phyloP scores from a whole-genome alignment of 2,329 filamentous ascomycete genomes.

The Hypoxylon sp. region DNA sequence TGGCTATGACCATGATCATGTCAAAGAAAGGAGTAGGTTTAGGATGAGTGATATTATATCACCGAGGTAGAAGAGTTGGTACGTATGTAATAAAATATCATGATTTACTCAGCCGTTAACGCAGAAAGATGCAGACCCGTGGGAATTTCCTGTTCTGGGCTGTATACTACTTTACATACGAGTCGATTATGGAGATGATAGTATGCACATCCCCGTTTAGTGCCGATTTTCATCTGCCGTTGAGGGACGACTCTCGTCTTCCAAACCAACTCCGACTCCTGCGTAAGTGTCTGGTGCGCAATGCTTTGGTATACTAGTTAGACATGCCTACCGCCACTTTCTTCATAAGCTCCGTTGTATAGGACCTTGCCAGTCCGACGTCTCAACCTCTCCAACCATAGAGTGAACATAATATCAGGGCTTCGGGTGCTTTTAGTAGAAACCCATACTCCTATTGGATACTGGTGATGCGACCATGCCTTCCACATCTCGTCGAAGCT shows the following conservation, averaged over 20 bases:
- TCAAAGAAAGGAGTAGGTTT: no score
- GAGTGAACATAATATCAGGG: constrained; percentile 4
- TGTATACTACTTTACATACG: constrained; percentile 8
- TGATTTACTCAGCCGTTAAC: neutral
- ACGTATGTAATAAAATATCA: neutral
- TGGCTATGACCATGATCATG: no score
- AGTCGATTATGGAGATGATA: neutral
- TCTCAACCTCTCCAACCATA: no score
- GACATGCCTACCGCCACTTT: constrained; percentile 4
- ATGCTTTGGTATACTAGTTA: constrained; percentile 9
- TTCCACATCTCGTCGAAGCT: constrained; percentile 55
- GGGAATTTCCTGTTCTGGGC: neutral
- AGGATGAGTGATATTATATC: no score
- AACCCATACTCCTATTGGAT: constrained; percentile 53
- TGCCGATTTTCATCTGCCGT: constrained; percentile 1
- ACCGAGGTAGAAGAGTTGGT: no score
- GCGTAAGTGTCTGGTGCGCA: neutral
- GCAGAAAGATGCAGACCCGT: neutral
- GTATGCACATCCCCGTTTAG: constrained; percentile 1
- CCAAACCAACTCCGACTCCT: constrained; percentile 6
- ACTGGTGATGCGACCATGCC: constrained; percentile 53
- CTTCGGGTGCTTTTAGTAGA: constrained; percentile 48
- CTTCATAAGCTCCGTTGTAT: constrained; percentile 12
- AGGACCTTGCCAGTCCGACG: constrained; percentile 27
- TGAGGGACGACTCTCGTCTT: constrained; percentile 1